A percentile compares a stretch with the other conserved stretches of the same genome.
These are phyloP conservation scores for Dactylonectria macrodidyma DNA, from an alignment of 2,329 filamentous ascomycete species.

Conservation along the genomic window DNA sequence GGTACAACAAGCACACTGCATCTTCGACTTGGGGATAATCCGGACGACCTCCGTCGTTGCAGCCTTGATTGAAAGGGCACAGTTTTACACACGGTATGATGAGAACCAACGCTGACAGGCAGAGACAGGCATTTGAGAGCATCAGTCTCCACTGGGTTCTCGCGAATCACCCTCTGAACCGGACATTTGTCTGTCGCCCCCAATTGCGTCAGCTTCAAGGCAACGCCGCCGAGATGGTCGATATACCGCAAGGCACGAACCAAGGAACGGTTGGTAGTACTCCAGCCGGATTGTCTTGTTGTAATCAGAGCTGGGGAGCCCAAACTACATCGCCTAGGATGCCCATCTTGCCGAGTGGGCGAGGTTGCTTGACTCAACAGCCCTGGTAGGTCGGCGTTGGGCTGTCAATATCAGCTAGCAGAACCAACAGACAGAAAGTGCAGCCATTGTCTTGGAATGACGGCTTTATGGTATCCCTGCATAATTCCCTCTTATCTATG, in stretches of 20 bases:
- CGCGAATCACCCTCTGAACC: not conserved
- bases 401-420: slow-evolving; percentile 8
- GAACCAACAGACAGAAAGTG: not conserved
- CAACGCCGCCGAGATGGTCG: slow-evolving; percentile 24
- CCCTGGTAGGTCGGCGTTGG: not conserved
- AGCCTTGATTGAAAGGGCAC: slow-evolving; percentile 11
- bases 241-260: slow-evolving; percentile 12
- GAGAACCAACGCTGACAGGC: not conserved
- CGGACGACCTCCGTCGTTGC: not conserved
- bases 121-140: not conserved
- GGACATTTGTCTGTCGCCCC: not conserved
- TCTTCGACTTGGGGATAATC: too few relatives aligned
- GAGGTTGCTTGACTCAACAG: not conserved
- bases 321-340: slow-evolving; percentile 23
- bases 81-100: slow-evolving; percentile 21
- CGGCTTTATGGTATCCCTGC: slow-evolving; percentile 2
- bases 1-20: not conserved
- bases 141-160: not conserved
- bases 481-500: slow-evolving; percentile 24
- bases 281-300: slow-evolving; percentile 9
- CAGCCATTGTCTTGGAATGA: slow-evolving; percentile 10
- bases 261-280: slow-evolving; percentile 25
- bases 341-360: not conserved
- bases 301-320: slow-evolving; percentile 3
- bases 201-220: slow-evolving; percentile 43